These are phyloP conservation scores for Clarireedia monteithiana DNA, from an alignment of 2,329 filamentous ascomycete species.

Conservation along the genomic window DNA sequence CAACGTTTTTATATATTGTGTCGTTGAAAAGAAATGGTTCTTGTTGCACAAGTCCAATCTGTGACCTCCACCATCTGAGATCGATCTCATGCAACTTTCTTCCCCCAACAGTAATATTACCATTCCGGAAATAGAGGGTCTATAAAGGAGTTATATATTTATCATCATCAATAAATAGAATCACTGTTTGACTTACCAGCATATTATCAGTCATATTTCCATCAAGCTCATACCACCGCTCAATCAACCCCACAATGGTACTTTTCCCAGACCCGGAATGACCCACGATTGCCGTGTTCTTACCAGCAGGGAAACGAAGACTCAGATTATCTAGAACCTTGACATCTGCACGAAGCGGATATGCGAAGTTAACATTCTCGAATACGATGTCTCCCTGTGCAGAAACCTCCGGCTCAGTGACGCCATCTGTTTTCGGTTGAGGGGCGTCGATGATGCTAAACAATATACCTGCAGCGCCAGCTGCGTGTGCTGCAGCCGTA, in stretches of 20 bases:
- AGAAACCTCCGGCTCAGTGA: slow-evolving; percentile 42
- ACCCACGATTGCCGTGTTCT: slow-evolving; percentile 67
- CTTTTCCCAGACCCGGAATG: slow-evolving; percentile 68
- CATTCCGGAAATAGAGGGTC: slow-evolving; percentile 21
- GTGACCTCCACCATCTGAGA: slow-evolving; percentile 33
- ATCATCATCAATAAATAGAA: too few species aligned
- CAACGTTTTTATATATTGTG: slow-evolving; percentile 32
- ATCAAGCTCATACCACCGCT: slow-evolving; percentile 62
- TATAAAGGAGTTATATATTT: neutral
- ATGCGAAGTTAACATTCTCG: slow-evolving; percentile 61
- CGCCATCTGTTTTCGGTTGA: slow-evolving; percentile 32
- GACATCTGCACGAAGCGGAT: slow-evolving; percentile 58
- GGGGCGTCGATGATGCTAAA: slow-evolving; percentile 32
- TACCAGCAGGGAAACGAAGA: slow-evolving; percentile 52
- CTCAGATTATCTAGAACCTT: slow-evolving; percentile 54
- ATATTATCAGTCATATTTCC: slow-evolving; percentile 26
- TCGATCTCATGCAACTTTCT: slow-evolving; percentile 13
- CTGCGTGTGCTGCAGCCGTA: slow-evolving; percentile 39
- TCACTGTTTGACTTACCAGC: slow-evolving; percentile 12
- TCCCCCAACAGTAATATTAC: slow-evolving; percentile 16
- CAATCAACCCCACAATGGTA: slow-evolving; percentile 62
- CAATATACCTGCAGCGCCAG: slow-evolving; percentile 31
- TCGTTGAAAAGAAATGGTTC: slow-evolving; percentile 46
- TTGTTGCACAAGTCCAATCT: slow-evolving; percentile 46
- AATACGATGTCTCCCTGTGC: slow-evolving; percentile 50